Evolutionary conservation across 2,329 filamentous ascomycete species (phyloP), one percentile per base, ranked within the genome.

Genomic region (Penicillium decumbens): DNA sequence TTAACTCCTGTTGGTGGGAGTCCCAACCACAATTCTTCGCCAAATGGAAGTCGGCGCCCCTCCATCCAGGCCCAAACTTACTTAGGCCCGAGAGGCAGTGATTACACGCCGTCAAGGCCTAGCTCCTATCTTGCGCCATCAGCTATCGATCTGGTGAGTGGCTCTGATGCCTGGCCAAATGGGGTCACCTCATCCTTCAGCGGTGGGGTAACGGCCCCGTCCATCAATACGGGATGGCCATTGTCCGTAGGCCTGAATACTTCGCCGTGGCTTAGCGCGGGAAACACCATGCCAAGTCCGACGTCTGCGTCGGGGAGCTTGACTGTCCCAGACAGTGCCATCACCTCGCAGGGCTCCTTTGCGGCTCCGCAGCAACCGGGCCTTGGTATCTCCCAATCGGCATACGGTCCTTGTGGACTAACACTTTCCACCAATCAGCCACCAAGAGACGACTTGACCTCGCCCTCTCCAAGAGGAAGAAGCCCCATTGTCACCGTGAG

Each of bases 401-500:
- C 20, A 1, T 41, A 47, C n/a, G 45, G 43, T 12, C 43, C 47
- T 13, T 28, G 45, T 10, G 41, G 42, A 20, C 50, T 61, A 6
- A 38, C 40, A 13, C 46, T 54, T 15, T 51, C 56, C 9, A 42
- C 48, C 0, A 41, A 56, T 25, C 45, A 51, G 23, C 40, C 23
- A 12, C 18, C 40, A 13, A 32, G 20, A 9, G 30, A 41, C 25
- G 50, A 47, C 3, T 27, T 50, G 24, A 24, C 30, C 2, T 45
- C 55, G 29, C 61, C 62, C 9, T 65, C 63, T 3, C 57, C 61
- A 15, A 63, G 60, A 44, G 62, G 66, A 13, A 59, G 65, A 40
- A 77, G 75, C 49, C 75, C 75, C 10, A 68, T 73, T 28, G 67
- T 77, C 37, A 74, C 70, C 32, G 65, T 77, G 3, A 73, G 73